These are phyloP conservation scores for Xylaria digitata DNA, from an alignment of 2,329 filamentous ascomycete species.

Conservation along the genomic window DNA sequence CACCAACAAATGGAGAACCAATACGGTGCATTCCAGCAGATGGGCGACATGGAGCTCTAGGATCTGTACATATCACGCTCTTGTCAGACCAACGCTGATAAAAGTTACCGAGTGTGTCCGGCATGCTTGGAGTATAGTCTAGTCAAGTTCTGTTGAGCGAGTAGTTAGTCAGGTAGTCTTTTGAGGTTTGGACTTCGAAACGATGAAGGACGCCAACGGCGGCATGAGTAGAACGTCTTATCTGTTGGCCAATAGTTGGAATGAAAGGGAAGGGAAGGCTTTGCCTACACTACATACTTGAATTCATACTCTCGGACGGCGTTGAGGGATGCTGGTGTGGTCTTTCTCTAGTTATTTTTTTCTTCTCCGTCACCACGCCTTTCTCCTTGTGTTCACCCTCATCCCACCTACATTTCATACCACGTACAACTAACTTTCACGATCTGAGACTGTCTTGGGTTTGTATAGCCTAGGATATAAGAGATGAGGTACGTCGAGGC, in stretches of 20 bases:
- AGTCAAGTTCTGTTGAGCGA: constrained; percentile 9
- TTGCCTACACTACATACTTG: constrained; percentile 24
- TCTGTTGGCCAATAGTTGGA: neutral
- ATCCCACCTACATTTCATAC: neutral
- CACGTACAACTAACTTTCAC: constrained; percentile 13
- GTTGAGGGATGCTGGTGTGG: constrained; percentile 24
- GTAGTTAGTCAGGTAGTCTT: constrained; percentile 13
- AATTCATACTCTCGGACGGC: constrained; percentile 32
- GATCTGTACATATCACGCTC: constrained; percentile 21
- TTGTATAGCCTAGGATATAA: neutral
- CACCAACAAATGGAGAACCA: constrained; percentile 74
- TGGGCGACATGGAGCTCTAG: constrained; percentile 48
- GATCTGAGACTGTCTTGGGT: neutral
- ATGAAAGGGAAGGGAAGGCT: neutral
- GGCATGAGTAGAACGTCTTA: neutral
- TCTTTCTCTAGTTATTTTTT: constrained; percentile 11
- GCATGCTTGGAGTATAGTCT: constrained; percentile 14
- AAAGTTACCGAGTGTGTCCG: neutral
- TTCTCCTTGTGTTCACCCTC: neutral
- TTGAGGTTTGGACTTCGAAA: neutral
- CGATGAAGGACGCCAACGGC: neutral
- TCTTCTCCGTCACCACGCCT: neutral
- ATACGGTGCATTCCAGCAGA: constrained; percentile 71
- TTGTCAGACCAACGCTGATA: constrained; percentile 13
- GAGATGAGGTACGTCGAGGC: constrained; percentile 6